Evolutionary conservation across 163 green algal species (phyloP), one percentile per base, ranked within the genome.

Genomic region (Scenedesmus sp.): DNA sequence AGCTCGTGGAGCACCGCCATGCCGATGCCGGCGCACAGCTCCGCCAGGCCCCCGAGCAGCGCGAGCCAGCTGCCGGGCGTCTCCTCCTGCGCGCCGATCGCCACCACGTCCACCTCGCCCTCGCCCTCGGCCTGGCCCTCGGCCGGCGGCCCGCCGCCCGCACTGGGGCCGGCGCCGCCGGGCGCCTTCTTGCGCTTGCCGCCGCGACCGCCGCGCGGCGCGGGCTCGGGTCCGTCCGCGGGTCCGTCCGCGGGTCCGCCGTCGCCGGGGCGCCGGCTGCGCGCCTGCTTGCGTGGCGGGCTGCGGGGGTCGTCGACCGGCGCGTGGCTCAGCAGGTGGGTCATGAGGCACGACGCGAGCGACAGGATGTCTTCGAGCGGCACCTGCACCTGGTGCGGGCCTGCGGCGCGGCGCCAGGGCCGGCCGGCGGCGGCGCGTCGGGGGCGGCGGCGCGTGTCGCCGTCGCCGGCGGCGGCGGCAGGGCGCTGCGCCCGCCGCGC

Each of bases 331-430:
- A 87, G 47, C 57, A 91, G 75, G 51, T 90, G 85, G 7, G 77
- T 57, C 18, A 54, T 39, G 60, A 91, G 73, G 9, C 67, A 75
- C 4, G 28, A 28, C 1, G 78, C 81, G 22, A 94, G 65, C 28
- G 63, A 29, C 9, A 91, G 29, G 17, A 91, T 69, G 45, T 89
- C 73, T 75, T 94, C 86, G 28, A 88, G 63, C 1, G 89, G 86
- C 39, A 90, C 75, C 5, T 77, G 75, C 48, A 83, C 75, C 33
- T 67, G 20, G 70, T 69, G 53, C 26, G 48, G 53, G 57, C 36
- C 54, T 48, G 33, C 50, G 17, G 34, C n/a, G n/a, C n/a, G n/a
- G n/a, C n/a, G n/a, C n/a, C n/a, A n/a, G n/a, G n/a, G n/a, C n/a
- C n/a, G n/a, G n/a, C n/a, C n/a, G n/a, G n/a, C n/a, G n/a, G n/a